Base-by-base conservation (phyloP, 495 filamentous ascomycete genomes). In the Penicillium cataractarum region DNA sequence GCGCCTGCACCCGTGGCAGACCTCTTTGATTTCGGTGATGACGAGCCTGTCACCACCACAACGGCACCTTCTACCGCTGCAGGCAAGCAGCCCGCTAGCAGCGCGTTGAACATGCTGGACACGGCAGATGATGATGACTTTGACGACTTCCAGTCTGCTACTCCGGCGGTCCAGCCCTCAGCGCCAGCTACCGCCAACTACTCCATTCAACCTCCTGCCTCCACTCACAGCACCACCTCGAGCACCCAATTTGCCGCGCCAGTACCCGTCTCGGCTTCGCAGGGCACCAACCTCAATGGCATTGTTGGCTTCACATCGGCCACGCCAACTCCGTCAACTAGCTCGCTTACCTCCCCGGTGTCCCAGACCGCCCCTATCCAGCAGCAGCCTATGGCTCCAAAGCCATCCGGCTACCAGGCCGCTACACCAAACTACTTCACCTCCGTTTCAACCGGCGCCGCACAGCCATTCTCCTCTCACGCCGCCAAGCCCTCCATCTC, bases 141-240 rank as follows among this genome's bases (percentile, higher is more conserved):
- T 66, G 95, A 98, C 71, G 96, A 98, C 72, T 98, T 98, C 83
- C 92, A 96, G 75, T 93, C 92, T n/a, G 95, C 96, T 17, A 82
- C 90, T 5, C 87, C 92, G 19, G 78, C 83, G 24, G 15, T 58
- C 15, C 66, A 69, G 19, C 51, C 67, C 17, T 68, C 78, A 32
- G 65, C 80, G 50, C 65, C 80, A 27, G 69, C 82, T 48, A 71
- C 79, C 19, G 63, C 80, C 54, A 78, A 71, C 57, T 82, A 84
- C 64, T 67, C 76, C 5, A 79, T 83, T 21, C 70, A 74, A 24
- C 74, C 79, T 17, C 76, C 90, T 17, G 82, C 85, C 52, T 83
- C 88, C 31, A 88, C 87, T n/a, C 84, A 84, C 31, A 87, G 83
- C 60, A 86, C 87, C n/a, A 84, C 74, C 53, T 84, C 86, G 17